Evolutionary conservation across 257 asterid genomes (phyloP).

Genomic region (Nicotiana otophora): DNA sequence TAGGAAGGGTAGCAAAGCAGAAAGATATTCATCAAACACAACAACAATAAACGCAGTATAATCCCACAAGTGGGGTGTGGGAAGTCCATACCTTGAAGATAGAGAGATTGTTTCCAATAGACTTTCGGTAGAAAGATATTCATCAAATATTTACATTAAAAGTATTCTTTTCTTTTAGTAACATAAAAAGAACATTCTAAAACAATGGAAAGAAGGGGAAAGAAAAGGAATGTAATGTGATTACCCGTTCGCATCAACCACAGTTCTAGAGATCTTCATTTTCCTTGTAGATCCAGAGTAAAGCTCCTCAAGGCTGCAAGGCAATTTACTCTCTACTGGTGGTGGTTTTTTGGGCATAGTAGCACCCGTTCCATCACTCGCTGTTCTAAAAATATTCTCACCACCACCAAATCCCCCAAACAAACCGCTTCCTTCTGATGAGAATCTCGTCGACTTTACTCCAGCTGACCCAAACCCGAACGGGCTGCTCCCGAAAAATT

Average conservation of each 20-base stretch:
- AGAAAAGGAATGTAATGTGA: background rate
- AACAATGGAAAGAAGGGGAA: background rate
- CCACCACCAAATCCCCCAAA: constrained; percentile 31
- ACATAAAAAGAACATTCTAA: background rate
- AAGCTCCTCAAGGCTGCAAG: constrained; percentile 79
- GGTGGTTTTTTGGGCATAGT: constrained; percentile 64
- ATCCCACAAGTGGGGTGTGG: too few relatives aligned
- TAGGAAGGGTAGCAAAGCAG: background rate
- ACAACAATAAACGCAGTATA: too few relatives aligned
- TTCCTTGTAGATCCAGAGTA: constrained; percentile 79
- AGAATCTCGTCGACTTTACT: constrained; percentile 46
- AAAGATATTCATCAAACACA: background rate
- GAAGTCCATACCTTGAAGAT: too few relatives aligned
- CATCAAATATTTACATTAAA: background rate
- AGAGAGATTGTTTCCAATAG: too few relatives aligned
- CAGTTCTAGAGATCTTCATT: constrained; percentile 86
- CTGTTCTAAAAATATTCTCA: constrained; percentile 19
- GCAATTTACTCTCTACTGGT: constrained; percentile 67
- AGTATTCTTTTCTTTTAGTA: background rate
- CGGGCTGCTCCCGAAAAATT: constrained; percentile 89
- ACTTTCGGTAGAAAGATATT: too few relatives aligned
- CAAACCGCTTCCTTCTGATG: constrained; percentile 46
- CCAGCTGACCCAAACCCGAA: constrained; percentile 60
- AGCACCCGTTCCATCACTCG: constrained; percentile 41
- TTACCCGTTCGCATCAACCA: constrained; percentile 55